Base-by-base conservation (phyloP, 1,284 basidiomycete genomes). In the Coriolopsis trogii region DNA sequence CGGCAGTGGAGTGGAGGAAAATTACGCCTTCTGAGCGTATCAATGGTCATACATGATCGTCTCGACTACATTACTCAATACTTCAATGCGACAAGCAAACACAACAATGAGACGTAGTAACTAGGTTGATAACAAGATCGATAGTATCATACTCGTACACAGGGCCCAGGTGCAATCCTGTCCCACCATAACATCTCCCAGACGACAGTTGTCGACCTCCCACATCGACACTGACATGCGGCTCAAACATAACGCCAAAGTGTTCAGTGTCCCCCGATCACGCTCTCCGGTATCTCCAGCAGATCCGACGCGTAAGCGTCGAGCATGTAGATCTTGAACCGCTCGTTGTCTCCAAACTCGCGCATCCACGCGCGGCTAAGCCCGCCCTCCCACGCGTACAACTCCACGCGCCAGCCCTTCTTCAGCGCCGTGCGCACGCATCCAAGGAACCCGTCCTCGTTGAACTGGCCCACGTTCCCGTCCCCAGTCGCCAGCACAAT, bases 401-500 rank as follows among this genome's bases (percentile, higher is more conserved):
- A 66, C 72, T 95, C 93, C 13, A 95, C 91, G 53, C 76, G 79
- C 93, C 93, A 95, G 2, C 93, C 93, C 46, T 85, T 81, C 69
- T 84, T 85, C 62, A 95, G 70, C 9, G 93, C 93, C 10, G 85
- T 84, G 48, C 89, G 75, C 12, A 93, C 90, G 45, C 88, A 87
- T 0, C 92, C 91, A 24, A 92, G 68, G 70, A 95, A 95, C 3
- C 92, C 92, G 62, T 93, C 88, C 55, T 91, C 88, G 67, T 86
- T 93, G 66, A 93, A 95, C 66, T 95, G 87, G 2, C 90, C 89
- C 10, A 87, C 86, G 63, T 91, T 91, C 18, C 91, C 92, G 67
- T 95, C 93, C 3, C 93, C 93, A 0, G 93, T 95, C 1, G 91
- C 93, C 29, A 95, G 80, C 31, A 95, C 85, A 60, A 95, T 89